phyloP scores from a whole-genome alignment of 345 rosid species.

The Balakata baccata region DNA sequence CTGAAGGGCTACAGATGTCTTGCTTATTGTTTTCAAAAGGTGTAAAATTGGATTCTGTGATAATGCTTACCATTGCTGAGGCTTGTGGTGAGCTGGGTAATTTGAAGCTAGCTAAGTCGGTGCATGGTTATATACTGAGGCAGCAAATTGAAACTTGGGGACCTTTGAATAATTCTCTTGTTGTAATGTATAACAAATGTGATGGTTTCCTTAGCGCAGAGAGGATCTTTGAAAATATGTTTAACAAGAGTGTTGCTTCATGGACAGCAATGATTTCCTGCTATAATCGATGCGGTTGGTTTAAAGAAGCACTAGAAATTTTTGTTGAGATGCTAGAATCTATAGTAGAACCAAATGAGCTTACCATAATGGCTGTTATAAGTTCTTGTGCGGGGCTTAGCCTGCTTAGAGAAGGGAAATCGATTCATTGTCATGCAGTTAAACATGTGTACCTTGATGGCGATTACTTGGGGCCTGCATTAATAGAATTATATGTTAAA shows the following conservation, averaged over 20 bases:
- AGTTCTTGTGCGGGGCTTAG: constrained; percentile 61
- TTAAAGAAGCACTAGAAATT: constrained; percentile 43
- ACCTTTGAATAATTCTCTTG: constrained; percentile 46
- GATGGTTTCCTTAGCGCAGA: constrained; percentile 63
- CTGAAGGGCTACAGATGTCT: constrained; percentile 46
- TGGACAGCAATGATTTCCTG: constrained; percentile 80
- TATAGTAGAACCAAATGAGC: constrained; percentile 46
- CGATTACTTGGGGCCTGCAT: constrained; percentile 55
- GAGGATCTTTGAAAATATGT: constrained; percentile 37
- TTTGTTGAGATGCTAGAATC: constrained; percentile 52
- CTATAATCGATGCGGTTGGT: constrained; percentile 51
- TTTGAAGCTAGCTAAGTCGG: constrained; percentile 43
- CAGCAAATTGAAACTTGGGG: constrained; percentile 37
- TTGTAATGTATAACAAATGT: constrained; percentile 67
- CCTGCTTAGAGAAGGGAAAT: constrained; percentile 60
- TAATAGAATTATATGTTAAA: constrained; percentile 62
- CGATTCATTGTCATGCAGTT: constrained; percentile 60
- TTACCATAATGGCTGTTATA: constrained; percentile 59
- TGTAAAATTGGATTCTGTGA: constrained; percentile 48
- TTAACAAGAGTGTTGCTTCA: constrained; percentile 34
- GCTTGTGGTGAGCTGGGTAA: constrained; percentile 52
- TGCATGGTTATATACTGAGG: constrained; percentile 44
- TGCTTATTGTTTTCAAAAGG: constrained; percentile 42
- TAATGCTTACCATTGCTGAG: constrained; percentile 51
- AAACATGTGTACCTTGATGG: constrained; percentile 38